These are phyloP conservation scores for Withania somnifera DNA, from an alignment of 305 asterid genomes.

Conservation along the genomic window DNA sequence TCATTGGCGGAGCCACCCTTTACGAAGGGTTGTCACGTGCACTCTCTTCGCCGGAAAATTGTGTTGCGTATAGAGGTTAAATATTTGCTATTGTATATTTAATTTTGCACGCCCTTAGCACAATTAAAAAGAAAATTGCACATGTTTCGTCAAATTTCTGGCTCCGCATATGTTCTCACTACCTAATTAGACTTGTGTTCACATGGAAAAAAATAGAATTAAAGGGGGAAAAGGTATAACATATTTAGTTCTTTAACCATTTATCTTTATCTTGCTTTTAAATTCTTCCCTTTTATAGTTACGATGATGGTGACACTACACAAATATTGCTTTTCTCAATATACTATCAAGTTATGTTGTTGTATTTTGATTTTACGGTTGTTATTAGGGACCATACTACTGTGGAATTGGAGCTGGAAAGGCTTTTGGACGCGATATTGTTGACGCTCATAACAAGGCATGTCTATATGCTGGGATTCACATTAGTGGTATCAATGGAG, in stretches of 20 bases:
- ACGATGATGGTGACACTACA: background rate
- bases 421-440: constrained; percentile 81
- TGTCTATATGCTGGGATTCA: constrained; percentile 75
- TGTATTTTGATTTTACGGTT: too few species aligned
- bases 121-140: too few species aligned
- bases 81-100: too few species aligned
- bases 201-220: background rate
- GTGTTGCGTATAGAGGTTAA: too few species aligned
- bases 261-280: background rate
- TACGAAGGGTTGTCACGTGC: too few species aligned
- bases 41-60: too few species aligned
- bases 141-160: too few species aligned
- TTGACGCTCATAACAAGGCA: constrained; percentile 86
- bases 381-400: constrained; percentile 69
- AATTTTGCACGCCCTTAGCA: too few species aligned
- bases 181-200: background rate
- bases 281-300: background rate
- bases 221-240: background rate
- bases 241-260: background rate
- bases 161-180: background rate
- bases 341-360: too few species aligned
- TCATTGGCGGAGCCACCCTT: too few species aligned
- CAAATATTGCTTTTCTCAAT: background rate
- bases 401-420: constrained; percentile 82
- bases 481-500: constrained; percentile 84